phyloP scores from a whole-genome alignment of 208 protist genomes.

The Leishmania major region DNA sequence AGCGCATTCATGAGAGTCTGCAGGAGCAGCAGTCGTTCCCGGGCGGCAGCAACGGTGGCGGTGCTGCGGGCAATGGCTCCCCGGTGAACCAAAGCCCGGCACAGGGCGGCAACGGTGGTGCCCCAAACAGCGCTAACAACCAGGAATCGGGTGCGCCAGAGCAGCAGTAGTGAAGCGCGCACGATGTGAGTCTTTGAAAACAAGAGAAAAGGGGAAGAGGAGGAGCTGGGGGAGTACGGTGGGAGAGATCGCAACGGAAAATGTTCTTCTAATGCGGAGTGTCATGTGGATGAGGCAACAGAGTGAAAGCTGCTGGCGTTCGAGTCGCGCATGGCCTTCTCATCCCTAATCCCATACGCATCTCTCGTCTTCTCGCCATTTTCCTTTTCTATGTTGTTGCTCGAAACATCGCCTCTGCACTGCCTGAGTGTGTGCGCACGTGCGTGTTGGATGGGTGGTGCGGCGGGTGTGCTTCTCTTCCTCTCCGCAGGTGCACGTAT shows the following conservation, averaged over 20 bases:
- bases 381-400: neutral
- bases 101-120: constrained; percentile 23
- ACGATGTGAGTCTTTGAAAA: neutral
- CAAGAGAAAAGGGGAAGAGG: neutral
- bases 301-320: neutral
- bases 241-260: neutral
- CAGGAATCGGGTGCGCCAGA: constrained; percentile 24
- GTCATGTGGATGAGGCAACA: neutral
- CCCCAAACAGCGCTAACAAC: constrained; percentile 23
- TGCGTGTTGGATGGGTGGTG: neutral
- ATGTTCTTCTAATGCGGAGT: neutral
- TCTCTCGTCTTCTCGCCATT: neutral
- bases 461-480: neutral
- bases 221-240: neutral
- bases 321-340: neutral
- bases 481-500: neutral
- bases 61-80: constrained; percentile 22
- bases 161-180: constrained; percentile 14
- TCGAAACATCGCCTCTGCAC: neutral
- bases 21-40: constrained; percentile 53
- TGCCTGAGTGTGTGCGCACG: neutral
- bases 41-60: constrained; percentile 17
- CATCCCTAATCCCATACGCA: neutral
- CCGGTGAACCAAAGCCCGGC: constrained; percentile 20
- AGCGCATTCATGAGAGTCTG: constrained; percentile 73